Conservation (phyloP, 805 yeast genomes). For the Myxozyma geophila region DNA sequence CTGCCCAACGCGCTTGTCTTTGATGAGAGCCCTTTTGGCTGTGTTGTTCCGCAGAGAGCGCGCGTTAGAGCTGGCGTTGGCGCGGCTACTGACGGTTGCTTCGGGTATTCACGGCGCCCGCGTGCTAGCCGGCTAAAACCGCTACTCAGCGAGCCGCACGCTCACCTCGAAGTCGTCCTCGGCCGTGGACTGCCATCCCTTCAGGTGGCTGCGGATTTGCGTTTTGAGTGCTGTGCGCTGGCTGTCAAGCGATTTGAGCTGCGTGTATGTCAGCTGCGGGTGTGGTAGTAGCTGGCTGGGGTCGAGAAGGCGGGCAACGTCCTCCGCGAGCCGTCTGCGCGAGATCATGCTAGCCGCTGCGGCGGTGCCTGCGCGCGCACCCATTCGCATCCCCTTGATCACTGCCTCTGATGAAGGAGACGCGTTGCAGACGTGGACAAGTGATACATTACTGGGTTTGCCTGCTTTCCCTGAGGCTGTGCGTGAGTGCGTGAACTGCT, state of each 20-base stretch:
- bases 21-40: not conserved
- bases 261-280: conserved; percentile 14
- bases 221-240: conserved; percentile 23
- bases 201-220: conserved; percentile 20
- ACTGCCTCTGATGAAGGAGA: conserved; percentile 33
- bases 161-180: conserved; percentile 19
- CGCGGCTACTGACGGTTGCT: conserved; percentile 26
- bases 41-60: not conserved
- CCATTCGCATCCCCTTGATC: conserved; percentile 41
- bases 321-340: conserved; percentile 7
- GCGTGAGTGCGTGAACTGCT: conserved; percentile 28
- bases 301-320: not conserved
- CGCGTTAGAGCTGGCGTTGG: not conserved
- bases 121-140: not conserved
- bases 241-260: conserved; percentile 16
- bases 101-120: conserved; percentile 10
- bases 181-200: conserved; percentile 36
- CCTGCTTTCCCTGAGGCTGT: conserved; percentile 16
- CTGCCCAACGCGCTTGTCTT: not conserved
- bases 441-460: conserved; percentile 37
- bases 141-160: not conserved
- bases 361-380: conserved; percentile 35
- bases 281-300: not conserved
- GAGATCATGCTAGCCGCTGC: conserved; percentile 35
- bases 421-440: conserved; percentile 39